These are phyloP conservation scores for Ceratobasidium sp. DNA, from an alignment of 1,284 basidiomycete genomes.

Conservation along the genomic window DNA sequence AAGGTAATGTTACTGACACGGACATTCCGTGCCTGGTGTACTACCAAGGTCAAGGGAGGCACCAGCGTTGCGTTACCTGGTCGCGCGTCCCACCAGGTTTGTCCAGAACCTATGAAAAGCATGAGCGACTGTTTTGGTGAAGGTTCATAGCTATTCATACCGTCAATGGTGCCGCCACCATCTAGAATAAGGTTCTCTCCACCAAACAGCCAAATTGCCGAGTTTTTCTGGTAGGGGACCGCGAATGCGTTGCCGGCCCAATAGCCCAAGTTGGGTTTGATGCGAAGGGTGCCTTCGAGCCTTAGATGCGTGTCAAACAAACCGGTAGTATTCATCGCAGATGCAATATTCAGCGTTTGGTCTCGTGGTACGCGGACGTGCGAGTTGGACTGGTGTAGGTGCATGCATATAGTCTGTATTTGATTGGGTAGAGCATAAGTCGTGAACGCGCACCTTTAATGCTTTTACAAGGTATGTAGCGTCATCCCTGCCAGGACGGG, in stretches of 20 bases:
- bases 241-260: conserved; percentile 21
- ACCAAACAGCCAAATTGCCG: conserved; percentile 52
- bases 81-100: conserved; percentile 53
- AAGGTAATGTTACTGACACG: conserved; percentile 52
- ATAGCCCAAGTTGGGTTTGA: conserved; percentile 11
- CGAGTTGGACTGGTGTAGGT: not conserved
- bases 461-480: conserved; percentile 5
- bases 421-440: not conserved
- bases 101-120: conserved; percentile 39
- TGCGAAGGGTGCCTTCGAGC: conserved; percentile 25
- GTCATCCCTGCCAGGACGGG: conserved; percentile 17
- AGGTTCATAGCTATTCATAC: conserved; percentile 54
- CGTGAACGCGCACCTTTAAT: not conserved
- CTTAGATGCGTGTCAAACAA: not conserved
- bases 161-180: conserved; percentile 66
- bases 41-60: conserved; percentile 64
- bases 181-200: conserved; percentile 63
- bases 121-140: conserved; percentile 31
- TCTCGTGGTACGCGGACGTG: conserved; percentile 4
- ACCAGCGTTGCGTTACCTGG: conserved; percentile 58
- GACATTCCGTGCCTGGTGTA: conserved; percentile 65
- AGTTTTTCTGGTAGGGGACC: conserved; percentile 25
- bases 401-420: not conserved
- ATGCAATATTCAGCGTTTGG: conserved; percentile 6
- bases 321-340: conserved; percentile 19